Conservation (phyloP, 306 rosid genomes). For the Lotus japonicus region DNA sequence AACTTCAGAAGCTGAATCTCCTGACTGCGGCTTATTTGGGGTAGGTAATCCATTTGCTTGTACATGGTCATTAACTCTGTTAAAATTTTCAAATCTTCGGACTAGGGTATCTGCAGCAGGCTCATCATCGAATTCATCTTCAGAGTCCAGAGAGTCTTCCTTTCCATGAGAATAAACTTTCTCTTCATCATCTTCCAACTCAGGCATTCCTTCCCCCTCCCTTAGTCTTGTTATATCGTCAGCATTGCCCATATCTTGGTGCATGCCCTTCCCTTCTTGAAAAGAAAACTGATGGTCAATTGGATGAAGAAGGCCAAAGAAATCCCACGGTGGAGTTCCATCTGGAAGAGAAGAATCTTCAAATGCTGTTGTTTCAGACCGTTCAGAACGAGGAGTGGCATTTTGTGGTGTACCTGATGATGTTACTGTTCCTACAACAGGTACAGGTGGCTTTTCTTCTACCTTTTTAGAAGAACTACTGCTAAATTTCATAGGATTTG, state of each 20-base stretch:
- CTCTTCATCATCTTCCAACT: conserved; percentile 60
- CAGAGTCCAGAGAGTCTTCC: conserved; percentile 59
- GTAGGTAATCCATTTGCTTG: conserved; percentile 38
- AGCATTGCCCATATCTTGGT: conserved; percentile 39
- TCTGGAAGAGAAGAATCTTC: conserved; percentile 53
- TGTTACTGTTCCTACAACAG: conserved; percentile 53
- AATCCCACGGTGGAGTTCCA: conserved; percentile 74
- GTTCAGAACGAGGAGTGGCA: conserved; percentile 35
- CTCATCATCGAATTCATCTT: conserved; percentile 77
- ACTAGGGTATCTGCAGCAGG: conserved; percentile 60
- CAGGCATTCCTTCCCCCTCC: conserved; percentile 69
- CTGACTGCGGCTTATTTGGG: conserved; percentile 27
- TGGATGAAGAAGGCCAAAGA: conserved; percentile 71
- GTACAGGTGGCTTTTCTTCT: conserved; percentile 55
- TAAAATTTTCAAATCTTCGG: conserved; percentile 65
- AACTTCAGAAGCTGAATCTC: conserved; percentile 43
- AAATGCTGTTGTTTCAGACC: conserved; percentile 35
- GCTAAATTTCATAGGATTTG: conserved; percentile 66
- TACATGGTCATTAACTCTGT: conserved; percentile 50
- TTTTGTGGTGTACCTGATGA: conserved; percentile 46
- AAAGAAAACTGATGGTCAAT: conserved; percentile 66
- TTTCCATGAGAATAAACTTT: conserved; percentile 42
- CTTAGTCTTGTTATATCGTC: conserved; percentile 40
- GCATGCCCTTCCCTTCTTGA: conserved; percentile 51
- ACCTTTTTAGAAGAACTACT: conserved; percentile 43